These are phyloP conservation scores for Nemania sp. DNA, from an alignment of 2,329 filamentous ascomycete species.

Conservation along the genomic window DNA sequence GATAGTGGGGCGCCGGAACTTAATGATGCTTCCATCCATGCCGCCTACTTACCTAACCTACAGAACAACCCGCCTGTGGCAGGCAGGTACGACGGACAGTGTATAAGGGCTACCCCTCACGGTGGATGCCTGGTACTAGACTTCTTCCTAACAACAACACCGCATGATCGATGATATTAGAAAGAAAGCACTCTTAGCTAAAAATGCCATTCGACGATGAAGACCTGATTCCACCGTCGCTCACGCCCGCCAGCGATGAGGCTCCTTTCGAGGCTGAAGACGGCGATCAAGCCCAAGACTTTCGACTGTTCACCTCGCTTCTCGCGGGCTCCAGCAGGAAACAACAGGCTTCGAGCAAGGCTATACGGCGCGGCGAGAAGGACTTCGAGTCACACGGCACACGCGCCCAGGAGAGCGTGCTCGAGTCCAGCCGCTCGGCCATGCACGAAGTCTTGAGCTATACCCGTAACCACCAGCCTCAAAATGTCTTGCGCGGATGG, in stretches of 20 bases:
- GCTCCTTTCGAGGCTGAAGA: constrained; percentile 30
- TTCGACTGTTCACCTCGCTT: constrained; percentile 68
- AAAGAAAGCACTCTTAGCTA: not conserved
- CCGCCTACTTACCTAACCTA: too few species aligned
- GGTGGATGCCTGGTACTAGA: too few species aligned
- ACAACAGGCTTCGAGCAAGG: constrained; percentile 51
- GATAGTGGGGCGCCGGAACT: too few species aligned
- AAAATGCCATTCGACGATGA: constrained; percentile 39
- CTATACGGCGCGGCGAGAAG: constrained; percentile 92
- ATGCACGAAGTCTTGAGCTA: constrained; percentile 87
- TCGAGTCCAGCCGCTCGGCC: constrained; percentile 80
- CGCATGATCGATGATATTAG: too few species aligned
- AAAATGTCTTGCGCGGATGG: constrained; percentile 69
- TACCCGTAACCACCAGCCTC: constrained; percentile 73
- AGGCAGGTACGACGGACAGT: too few species aligned
- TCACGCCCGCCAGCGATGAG: constrained; percentile 26
- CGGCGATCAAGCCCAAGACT: constrained; percentile 67
- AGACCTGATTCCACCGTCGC: constrained; percentile 25
- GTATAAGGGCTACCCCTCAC: too few species aligned
- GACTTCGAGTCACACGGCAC: constrained; percentile 96
- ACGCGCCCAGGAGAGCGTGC: constrained; percentile 73
- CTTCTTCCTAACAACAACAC: too few species aligned
- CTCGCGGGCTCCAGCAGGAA: constrained; percentile 45
- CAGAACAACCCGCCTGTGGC: too few species aligned
- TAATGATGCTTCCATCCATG: too few species aligned